Evolutionary conservation across 164 flowering plant species (phyloP), one percentile per base, ranked within the genome.

Genomic region (Magnolia sinica): DNA sequence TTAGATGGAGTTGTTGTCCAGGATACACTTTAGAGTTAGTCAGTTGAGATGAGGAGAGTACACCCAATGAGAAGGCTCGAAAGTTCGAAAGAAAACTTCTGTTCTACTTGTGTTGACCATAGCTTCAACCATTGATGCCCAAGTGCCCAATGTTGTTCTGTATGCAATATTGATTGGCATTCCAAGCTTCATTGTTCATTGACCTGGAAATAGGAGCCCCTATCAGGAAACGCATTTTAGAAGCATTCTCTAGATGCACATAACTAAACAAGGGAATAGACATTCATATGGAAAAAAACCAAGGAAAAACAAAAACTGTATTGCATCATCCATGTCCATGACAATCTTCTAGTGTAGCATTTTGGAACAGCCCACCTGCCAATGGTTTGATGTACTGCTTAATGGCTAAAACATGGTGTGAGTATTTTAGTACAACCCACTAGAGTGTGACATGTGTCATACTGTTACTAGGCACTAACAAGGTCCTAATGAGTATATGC

Each of bases 21-120:
- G 59, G 59, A 55, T 7, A 55, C 16, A 5, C 59, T 55, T 55
- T 16, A 8, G 59, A 8, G 59, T 55, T 55, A 55, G 59, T 55
- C n/a, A n/a, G n/a, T n/a, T 3, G 73, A 64, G 19, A 22, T 11
- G 49, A 8, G 9, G 14, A 19, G 51, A 81, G 29, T 80, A 90
- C 98, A 93, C 89, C 96, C 95, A 93, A 70, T 90, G 96, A 77
- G 96, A 86, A 31, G 93, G 83, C 72, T 93, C 98, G 76, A 91
- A 91, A 18, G 91, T 89, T 75, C 95, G 89, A 79, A 93, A 90
- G 86, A 93, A 93, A 49, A 93, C 86, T 27, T 49, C 82, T 37
- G 96, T 93, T 78, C 87, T 88, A 24, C 83, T 91, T 45, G 87
- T 80, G 82, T 90, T 81, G 70, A 93, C 74, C 52, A 16, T 76